Evolutionary conservation across 2,329 filamentous ascomycete species (phyloP).

Genomic region (Acrocalymma vagum): DNA sequence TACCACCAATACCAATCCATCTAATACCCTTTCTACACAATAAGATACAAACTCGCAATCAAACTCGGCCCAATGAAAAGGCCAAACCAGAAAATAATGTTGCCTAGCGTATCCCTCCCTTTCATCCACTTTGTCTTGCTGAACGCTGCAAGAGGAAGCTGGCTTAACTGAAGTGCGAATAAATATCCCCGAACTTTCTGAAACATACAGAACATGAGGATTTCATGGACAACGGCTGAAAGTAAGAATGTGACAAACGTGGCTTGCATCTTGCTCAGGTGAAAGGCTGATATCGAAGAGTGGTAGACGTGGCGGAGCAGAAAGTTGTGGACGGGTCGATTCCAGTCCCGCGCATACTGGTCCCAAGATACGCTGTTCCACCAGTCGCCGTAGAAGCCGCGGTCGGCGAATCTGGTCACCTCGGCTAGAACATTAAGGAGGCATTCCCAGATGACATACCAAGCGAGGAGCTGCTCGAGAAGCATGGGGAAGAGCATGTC

Average conservation of each 20-base stretch:
- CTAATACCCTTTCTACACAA: slow-evolving; percentile 43
- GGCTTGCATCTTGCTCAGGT: slow-evolving; percentile 73
- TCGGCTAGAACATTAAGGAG: slow-evolving; percentile 78
- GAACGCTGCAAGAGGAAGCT: slow-evolving; percentile 74
- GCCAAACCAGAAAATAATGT: slow-evolving; percentile 80
- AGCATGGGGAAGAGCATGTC: slow-evolving; percentile 82
- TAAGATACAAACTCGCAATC: slow-evolving; percentile 60
- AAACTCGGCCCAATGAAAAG: slow-evolving; percentile 80
- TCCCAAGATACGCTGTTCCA: slow-evolving; percentile 70
- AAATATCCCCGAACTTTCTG: slow-evolving; percentile 79
- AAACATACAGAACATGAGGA: slow-evolving; percentile 83
- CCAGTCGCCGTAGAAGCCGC: slow-evolving; percentile 69
- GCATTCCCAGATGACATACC: slow-evolving; percentile 81
- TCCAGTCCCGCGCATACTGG: slow-evolving; percentile 83
- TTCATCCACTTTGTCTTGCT: slow-evolving; percentile 73
- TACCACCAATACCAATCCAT: no score
- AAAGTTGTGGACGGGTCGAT: slow-evolving; percentile 81
- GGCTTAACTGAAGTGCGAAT: slow-evolving; percentile 76
- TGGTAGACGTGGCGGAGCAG: slow-evolving; percentile 82
- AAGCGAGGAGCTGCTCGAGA: slow-evolving; percentile 78
- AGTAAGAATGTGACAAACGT: slow-evolving; percentile 80
- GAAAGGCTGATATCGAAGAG: slow-evolving; percentile 76
- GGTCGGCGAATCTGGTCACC: slow-evolving; percentile 78
- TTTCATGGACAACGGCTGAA: slow-evolving; percentile 75
- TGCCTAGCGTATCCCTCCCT: slow-evolving; percentile 70